Percentiles rank a stretch among this genome's conserved stretches.
phyloP scores from a whole-genome alignment of 805 yeast genomes.

The Starmerella kuoi region DNA sequence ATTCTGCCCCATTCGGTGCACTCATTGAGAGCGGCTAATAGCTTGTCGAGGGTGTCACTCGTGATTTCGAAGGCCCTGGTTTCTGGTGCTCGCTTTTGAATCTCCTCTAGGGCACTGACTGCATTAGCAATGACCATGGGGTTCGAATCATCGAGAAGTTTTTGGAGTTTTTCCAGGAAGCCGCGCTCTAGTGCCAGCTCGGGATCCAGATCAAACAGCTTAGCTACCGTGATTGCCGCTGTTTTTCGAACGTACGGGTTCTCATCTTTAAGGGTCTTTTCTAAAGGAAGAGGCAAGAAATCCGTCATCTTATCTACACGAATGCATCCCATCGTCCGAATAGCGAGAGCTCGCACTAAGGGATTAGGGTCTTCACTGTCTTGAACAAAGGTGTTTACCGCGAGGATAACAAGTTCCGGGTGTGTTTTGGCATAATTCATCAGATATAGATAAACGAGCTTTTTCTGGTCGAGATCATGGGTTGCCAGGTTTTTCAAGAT shows the following conservation, averaged over 20 bases:
- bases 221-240: constrained; percentile 95
- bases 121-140: constrained; percentile 98
- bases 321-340: constrained; percentile 97
- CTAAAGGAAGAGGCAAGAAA: constrained; percentile 81
- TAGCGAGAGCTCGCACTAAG: constrained; percentile 85
- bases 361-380: constrained; percentile 97
- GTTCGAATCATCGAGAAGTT: constrained; percentile 68
- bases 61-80: constrained; percentile 37
- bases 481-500: constrained; percentile 94
- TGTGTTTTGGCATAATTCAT: constrained; percentile 96
- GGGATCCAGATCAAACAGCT: constrained; percentile 75
- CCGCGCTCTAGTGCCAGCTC: constrained; percentile 77
- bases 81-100: constrained; percentile 52
- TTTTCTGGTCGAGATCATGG: constrained; percentile 90
- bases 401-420: constrained; percentile 90
- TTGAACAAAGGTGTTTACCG: constrained; percentile 89
- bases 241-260: constrained; percentile 96
- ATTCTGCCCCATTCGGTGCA: constrained; percentile 99
- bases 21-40: constrained; percentile 78
- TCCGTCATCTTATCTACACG: constrained; percentile 92
- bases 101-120: constrained; percentile 72
- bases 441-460: constrained; percentile 81
- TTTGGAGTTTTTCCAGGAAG: constrained; percentile 55
- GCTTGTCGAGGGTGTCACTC: constrained; percentile 36
- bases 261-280: constrained; percentile 75